These are phyloP conservation scores for Starmerella vitae DNA, from an alignment of 805 yeast species.

Conservation along the genomic window DNA sequence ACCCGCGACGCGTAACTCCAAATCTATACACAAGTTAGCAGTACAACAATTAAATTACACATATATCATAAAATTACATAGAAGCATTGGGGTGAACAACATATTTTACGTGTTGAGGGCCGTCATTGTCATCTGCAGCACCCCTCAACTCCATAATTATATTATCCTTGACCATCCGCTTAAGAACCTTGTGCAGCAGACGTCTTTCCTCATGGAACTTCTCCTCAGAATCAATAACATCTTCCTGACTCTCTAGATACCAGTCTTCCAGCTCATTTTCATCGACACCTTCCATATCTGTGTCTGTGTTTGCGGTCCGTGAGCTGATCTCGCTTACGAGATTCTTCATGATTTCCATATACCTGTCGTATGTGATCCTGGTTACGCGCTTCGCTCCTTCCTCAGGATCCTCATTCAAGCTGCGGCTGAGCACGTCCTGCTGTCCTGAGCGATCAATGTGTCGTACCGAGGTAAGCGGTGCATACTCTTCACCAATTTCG, in stretches of 20 bases:
- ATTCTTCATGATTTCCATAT: slow-evolving; percentile 50
- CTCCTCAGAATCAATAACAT: slow-evolving; percentile 51
- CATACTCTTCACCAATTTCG: slow-evolving; percentile 60
- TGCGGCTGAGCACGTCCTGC: slow-evolving; percentile 12
- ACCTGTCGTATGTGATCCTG: slow-evolving; percentile 71
- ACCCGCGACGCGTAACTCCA: slow-evolving; percentile 7
- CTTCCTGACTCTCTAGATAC: slow-evolving; percentile 65
- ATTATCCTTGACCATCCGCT: slow-evolving; percentile 70
- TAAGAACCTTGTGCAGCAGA: slow-evolving; percentile 65
- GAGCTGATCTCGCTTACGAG: slow-evolving; percentile 19
- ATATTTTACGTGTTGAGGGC: slow-evolving; percentile 21
- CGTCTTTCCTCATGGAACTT: slow-evolving; percentile 59
- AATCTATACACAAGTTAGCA: no score
- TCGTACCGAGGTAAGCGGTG: slow-evolving; percentile 24
- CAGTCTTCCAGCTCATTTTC: slow-evolving; percentile 61
- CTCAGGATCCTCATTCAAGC: slow-evolving; percentile 1
- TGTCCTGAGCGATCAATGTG: slow-evolving; percentile 18
- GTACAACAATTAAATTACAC: not conserved
- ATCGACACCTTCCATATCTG: slow-evolving; percentile 44
- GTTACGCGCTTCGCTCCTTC: slow-evolving; percentile 28
- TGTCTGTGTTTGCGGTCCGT: slow-evolving; percentile 32
- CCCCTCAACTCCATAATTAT: slow-evolving; percentile 58
- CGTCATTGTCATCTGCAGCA: slow-evolving; percentile 26
- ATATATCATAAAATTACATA: not conserved
- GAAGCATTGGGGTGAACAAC: slow-evolving; percentile 28